phyloP scores from a whole-genome alignment of 768 basidiomycete species.

The Nidularia sp. region DNA sequence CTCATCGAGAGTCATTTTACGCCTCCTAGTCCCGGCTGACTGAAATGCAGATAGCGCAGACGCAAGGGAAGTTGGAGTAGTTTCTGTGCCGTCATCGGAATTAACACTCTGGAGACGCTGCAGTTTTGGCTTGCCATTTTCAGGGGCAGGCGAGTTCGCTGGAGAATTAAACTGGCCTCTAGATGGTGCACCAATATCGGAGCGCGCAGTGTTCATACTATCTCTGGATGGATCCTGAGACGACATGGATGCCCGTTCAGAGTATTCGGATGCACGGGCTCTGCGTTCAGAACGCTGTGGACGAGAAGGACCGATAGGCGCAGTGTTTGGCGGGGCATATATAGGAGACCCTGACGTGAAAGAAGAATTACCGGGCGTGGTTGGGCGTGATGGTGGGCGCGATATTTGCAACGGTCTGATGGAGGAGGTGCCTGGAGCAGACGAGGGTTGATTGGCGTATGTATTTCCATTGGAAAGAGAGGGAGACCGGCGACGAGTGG shows the following conservation, averaged over 20 bases:
- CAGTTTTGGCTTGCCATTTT: conserved; percentile 13
- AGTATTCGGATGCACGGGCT: conserved; percentile 49
- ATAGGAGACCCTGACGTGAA: conserved; percentile 31
- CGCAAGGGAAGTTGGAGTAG: conserved; percentile 44
- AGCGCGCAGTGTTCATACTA: conserved; percentile 44
- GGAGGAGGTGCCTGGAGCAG: conserved; percentile 24
- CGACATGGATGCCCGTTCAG: conserved; percentile 44
- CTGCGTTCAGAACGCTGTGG: conserved; percentile 69
- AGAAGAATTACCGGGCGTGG: conserved; percentile 43
- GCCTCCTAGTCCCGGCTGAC: conserved; percentile 55
- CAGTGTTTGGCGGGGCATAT: conserved; percentile 29
- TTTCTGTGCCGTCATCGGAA: conserved; percentile 25
- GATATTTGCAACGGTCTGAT: conserved; percentile 61
- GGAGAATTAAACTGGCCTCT: not conserved
- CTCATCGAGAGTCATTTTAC: conserved; percentile 46
- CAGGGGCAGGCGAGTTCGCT: too few species aligned
- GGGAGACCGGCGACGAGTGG: conserved; percentile 48
- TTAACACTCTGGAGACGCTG: conserved; percentile 25
- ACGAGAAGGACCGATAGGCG: conserved; percentile 51
- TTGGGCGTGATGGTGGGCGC: conserved; percentile 49
- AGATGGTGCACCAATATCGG: conserved; percentile 30
- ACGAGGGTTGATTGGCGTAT: conserved; percentile 29
- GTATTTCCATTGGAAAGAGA: conserved; percentile 36
- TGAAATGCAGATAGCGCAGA: conserved; percentile 70
- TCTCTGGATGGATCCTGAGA: conserved; percentile 44